Conservation (phyloP, 495 filamentous ascomycete genomes). For the Lophiostoma macrostomum region DNA sequence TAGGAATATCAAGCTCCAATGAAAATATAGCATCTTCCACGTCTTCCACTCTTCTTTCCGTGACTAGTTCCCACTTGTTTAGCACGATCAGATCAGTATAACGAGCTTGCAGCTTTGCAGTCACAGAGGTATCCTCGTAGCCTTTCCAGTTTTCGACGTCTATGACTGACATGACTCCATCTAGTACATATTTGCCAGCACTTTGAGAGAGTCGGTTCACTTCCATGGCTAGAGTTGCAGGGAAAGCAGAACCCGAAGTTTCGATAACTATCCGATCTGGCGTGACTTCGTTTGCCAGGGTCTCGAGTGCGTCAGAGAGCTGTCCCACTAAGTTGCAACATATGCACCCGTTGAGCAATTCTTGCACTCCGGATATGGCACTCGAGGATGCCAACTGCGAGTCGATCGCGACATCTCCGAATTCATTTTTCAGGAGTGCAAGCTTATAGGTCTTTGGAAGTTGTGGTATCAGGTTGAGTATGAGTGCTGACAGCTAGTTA, state of each 20-base stretch:
- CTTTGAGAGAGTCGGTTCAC: conserved; percentile 74
- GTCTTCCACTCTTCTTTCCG: conserved; percentile 72
- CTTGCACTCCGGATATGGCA: conserved; percentile 83
- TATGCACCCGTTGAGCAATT: conserved; percentile 94
- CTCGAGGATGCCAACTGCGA: conserved; percentile 77
- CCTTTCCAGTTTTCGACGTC: conserved; percentile 98
- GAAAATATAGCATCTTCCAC: conserved; percentile 81
- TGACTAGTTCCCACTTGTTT: conserved; percentile 87
- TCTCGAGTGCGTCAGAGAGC: conserved; percentile 71
- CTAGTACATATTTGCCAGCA: conserved; percentile 65
- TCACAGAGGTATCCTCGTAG: conserved; percentile 80
- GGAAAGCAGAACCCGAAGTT: conserved; percentile 72
- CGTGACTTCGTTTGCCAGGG: conserved; percentile 56
- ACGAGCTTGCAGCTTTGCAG: conserved; percentile 47
- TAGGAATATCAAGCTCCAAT: conserved; percentile 69
- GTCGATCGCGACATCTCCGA: conserved; percentile 91
- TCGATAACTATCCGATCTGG: conserved; percentile 92
- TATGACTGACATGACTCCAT: conserved; percentile 88
- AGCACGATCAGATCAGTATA: conserved; percentile 93
- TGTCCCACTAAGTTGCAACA: conserved; percentile 97
- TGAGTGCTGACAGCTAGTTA: conserved; percentile 51
- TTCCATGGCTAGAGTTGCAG: conserved; percentile 44
- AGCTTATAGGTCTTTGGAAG: conserved; percentile 74
- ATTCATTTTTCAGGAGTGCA: conserved; percentile 97
- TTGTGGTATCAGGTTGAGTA: conserved; percentile 85